Base-by-base conservation (phyloP, 108 stramenopile genomes). In the Tribonema minus region DNA sequence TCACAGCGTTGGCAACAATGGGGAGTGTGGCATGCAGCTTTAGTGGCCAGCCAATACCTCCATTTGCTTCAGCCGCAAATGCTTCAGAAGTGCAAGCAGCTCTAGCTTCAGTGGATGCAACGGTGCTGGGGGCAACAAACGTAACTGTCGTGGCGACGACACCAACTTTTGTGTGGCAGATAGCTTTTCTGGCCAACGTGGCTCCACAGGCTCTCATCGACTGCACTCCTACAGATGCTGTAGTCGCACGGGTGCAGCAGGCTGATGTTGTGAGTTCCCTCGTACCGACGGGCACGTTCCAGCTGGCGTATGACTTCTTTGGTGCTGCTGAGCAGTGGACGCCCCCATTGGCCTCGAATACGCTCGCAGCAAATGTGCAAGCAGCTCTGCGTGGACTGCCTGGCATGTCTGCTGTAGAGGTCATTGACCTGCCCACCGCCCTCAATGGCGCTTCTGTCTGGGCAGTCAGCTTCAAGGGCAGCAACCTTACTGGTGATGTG, bases 151-250 rank as follows among this genome's bases (percentile, higher is more conserved):
- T 66, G 12, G 66, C 27, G 25, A 29, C 27, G 0, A 58, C 58
- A 1, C 23, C 35, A 12, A 31, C 32, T 2, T 66, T 66, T 26
- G 58, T 77, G 1, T 77, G 76, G 76, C 40, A 77, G 15, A 4
- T 77, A 0, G 67, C 76, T 7, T 77, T 77, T 27, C 37, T 68
- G 15, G 76, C 20, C 6, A 68, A 77, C 30, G 35, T 34, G 15
- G 34, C 4, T 35, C 58, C 1, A 6, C 27, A 29, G 32, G 66
- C 76, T 23, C 30, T 32, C 37, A 9, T 77, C 26, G 25, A 35
- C 0, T 77, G 76, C 38, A 64, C n/a, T 2, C 37, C 65, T n/a
- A n/a, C n/a, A 23, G 67, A 68, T 35, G 76, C 76, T 33, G 58
- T 5, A 9, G 76, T 68, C 25, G 28, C 35, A 27, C 30, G n/a